Conservation (phyloP, 2,329 filamentous ascomycete species). For the Venturia effusa region DNA sequence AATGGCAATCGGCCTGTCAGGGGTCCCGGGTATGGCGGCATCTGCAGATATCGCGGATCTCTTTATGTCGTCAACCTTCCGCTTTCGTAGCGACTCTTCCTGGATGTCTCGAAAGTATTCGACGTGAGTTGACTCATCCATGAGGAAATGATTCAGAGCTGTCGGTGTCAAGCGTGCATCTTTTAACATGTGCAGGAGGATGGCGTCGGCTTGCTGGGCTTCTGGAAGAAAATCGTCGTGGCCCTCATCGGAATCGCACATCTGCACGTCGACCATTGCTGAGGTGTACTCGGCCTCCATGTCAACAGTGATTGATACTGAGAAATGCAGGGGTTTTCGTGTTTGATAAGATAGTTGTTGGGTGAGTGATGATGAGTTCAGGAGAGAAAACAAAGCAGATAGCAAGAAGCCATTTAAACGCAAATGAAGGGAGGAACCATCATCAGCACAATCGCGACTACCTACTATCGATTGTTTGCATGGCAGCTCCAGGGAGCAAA, state of each 20-base stretch:
- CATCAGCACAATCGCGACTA: not conserved
- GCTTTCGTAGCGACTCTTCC: not conserved
- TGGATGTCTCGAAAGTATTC: not conserved
- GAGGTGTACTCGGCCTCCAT: not conserved
- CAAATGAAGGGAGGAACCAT: not conserved
- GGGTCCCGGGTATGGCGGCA: not conserved
- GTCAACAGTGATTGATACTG: not conserved
- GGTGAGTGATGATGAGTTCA: not conserved
- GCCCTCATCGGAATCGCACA: not conserved
- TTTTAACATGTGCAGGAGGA: not conserved
- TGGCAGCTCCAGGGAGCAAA: too few relatives aligned
- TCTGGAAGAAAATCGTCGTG: not conserved
- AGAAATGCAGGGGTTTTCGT: not conserved
- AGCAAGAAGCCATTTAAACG: not conserved
- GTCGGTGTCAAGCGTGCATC: not conserved
- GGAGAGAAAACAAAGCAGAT: not conserved
- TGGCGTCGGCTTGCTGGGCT: not conserved
- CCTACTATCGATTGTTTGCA: not conserved
- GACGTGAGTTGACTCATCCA: not conserved
- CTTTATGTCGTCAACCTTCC: not conserved
- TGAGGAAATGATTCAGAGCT: not conserved
- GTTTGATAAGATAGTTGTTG: not conserved
- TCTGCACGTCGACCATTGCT: not conserved
- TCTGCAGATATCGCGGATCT: not conserved
- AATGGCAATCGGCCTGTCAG: not conserved